These are phyloP conservation scores for Aspergillus uvarum DNA, from an alignment of 2,329 filamentous ascomycete genomes.

Conservation along the genomic window DNA sequence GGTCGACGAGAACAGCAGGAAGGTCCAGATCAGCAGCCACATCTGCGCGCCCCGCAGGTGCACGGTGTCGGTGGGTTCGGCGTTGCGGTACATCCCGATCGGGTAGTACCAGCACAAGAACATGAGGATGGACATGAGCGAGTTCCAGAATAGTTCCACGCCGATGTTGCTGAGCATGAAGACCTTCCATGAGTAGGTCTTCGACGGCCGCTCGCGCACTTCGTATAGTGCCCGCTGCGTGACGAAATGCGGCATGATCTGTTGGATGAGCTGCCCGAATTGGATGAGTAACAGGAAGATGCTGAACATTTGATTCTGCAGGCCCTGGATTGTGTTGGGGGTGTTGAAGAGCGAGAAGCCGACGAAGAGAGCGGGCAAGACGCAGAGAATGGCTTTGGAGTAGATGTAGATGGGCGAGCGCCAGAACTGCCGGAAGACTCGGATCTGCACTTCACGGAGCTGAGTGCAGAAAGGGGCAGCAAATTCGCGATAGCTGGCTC, in stretches of 20 bases:
- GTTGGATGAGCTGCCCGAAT: neutral
- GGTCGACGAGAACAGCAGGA: neutral
- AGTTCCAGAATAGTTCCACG: neutral
- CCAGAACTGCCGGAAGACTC: too few species aligned
- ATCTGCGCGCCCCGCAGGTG: neutral
- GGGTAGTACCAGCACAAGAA: conserved; percentile 10
- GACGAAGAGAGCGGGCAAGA: neutral
- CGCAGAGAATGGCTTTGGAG: too few species aligned
- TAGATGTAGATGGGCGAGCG: too few species aligned
- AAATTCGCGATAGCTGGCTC: too few species aligned
- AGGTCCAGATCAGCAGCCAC: neutral
- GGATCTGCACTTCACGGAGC: too few species aligned
- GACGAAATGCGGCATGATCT: neutral
- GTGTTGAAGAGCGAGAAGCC: neutral
- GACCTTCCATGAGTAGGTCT: neutral
- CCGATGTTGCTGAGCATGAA: neutral
- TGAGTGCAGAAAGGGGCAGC: too few species aligned
- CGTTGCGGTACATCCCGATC: neutral
- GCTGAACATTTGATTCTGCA: neutral
- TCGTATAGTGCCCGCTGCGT: neutral
- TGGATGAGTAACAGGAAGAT: neutral
- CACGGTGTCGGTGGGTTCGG: neutral
- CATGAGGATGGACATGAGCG: neutral
- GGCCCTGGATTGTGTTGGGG: neutral
- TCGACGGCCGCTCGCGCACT: neutral